A percentile compares a stretch with the other conserved stretches of the same genome.
phyloP scores from a whole-genome alignment of 495 filamentous ascomycete species.

The Trichoderma reesei region DNA sequence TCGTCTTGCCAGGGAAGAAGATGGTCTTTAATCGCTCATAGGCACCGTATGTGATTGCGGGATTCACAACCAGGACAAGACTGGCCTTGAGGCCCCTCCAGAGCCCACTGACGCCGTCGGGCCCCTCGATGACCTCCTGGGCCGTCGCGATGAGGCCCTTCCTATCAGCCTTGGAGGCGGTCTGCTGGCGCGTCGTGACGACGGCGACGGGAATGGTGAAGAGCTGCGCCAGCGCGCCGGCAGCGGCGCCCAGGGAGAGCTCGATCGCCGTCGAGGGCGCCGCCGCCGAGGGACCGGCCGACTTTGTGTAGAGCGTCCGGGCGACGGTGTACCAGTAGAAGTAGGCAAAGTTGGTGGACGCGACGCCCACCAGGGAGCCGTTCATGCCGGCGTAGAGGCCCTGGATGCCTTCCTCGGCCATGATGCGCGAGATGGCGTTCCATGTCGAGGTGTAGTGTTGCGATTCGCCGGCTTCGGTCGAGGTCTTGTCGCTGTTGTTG shows the following conservation, averaged over 20 bases:
- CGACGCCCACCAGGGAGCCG: constrained; percentile 81
- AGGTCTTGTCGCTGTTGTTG: constrained; percentile 22
- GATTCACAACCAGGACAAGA: constrained; percentile 92
- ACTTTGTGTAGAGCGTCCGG: constrained; percentile 68
- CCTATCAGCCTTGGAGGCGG: constrained; percentile 67
- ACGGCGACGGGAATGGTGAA: constrained; percentile 96
- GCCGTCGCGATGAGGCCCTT: constrained; percentile 87
- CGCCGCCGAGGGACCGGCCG: constrained; percentile 41
- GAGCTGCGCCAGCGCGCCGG: constrained; percentile 85
- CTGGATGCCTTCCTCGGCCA: constrained; percentile 64
- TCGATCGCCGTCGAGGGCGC: constrained; percentile 77
- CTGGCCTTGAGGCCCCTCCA: constrained; percentile 97
- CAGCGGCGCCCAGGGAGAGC: constrained; percentile 75
- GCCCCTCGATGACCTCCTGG: constrained; percentile 75
- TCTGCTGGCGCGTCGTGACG: constrained; percentile 92
- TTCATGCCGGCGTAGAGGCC: constrained; percentile 86
- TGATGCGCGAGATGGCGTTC: constrained; percentile 82
- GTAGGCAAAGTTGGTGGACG: constrained; percentile 97
- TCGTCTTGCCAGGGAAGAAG: constrained; percentile 68
- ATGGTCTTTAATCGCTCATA: constrained; percentile 82
- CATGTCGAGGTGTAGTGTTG: constrained; percentile 75
- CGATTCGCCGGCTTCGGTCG: constrained; percentile 30
- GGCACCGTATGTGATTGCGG: constrained; percentile 94
- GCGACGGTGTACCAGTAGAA: constrained; percentile 99
- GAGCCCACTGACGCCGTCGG: constrained; percentile 81